A percentile compares a stretch with the other conserved stretches of the same genome.
Conservation (phyloP, 2,329 filamentous ascomycete species). For the Phaeophleospora eucalypticola region DNA sequence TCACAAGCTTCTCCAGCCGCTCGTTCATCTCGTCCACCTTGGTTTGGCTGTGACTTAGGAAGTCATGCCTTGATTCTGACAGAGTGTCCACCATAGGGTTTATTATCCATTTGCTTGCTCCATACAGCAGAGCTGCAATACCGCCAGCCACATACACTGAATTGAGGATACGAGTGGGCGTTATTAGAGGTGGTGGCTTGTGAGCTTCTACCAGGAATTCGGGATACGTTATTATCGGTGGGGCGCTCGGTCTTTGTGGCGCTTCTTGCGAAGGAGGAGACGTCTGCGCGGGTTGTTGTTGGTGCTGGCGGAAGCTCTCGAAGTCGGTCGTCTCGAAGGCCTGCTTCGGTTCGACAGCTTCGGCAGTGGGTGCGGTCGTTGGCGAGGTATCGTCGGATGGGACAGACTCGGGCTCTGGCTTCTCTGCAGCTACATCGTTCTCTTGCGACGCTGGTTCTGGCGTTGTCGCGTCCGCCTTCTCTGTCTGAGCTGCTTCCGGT, state of each 20-base stretch:
- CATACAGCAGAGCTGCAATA: conserved; percentile 60
- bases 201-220: conserved; percentile 59
- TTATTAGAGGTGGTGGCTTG: conserved; percentile 58
- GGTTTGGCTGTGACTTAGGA: conserved; percentile 48
- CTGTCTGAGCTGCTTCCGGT: conserved; percentile 8
- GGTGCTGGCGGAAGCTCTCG: conserved; percentile 23
- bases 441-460: not conserved
- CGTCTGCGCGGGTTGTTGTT: conserved; percentile 19
- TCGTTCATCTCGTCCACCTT: conserved; percentile 55
- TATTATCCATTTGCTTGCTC: conserved; percentile 64
- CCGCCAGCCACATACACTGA: conserved; percentile 56
- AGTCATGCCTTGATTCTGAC: conserved; percentile 54
- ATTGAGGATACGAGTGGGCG: conserved; percentile 52
- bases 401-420: conserved; percentile 1
- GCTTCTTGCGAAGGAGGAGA: conserved; percentile 9
- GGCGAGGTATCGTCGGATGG: conserved; percentile 1
- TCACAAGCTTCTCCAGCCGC: conserved; percentile 41
- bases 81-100: conserved; percentile 56
- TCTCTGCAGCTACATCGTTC: not conserved
- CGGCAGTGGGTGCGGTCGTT: conserved; percentile 1
- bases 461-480: conserved; percentile 2
- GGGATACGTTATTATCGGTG: conserved; percentile 64
- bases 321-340: conserved; percentile 25
- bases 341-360: conserved; percentile 5
- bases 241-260: conserved; percentile 37